phyloP scores from a whole-genome alignment of 805 yeast genomes.

The Wickerhamomyces pijperi region DNA sequence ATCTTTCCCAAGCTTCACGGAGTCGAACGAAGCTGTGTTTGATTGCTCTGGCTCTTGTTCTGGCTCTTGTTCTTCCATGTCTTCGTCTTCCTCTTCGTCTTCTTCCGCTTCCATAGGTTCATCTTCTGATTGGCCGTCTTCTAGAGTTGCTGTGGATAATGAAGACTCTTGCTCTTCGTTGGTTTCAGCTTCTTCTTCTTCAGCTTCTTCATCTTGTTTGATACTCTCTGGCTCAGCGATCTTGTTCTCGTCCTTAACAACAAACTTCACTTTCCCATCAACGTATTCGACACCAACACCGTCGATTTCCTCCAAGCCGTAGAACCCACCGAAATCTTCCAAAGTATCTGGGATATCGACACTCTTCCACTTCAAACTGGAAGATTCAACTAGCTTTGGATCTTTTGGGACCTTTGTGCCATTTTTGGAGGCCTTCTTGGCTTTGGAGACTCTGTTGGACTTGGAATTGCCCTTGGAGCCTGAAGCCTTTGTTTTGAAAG shows the following conservation, averaged over 20 bases:
- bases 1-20: constrained; percentile 24
- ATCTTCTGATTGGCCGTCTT: constrained; percentile 16
- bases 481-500: constrained; percentile 1
- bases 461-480: too few species aligned
- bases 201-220: constrained; percentile 7
- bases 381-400: constrained; percentile 29
- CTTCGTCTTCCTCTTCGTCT: constrained; percentile 10
- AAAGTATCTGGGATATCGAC: constrained; percentile 76
- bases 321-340: constrained; percentile 84
- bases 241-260: constrained; percentile 26
- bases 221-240: too few species aligned
- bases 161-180: constrained; percentile 12
- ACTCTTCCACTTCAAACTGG: constrained; percentile 61
- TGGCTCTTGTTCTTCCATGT: constrained; percentile 11
- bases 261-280: constrained; percentile 55
- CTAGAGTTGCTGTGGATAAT: too few species aligned
- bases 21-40: constrained; percentile 18
- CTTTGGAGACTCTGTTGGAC: not conserved
- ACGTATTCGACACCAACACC: constrained; percentile 78
- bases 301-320: constrained; percentile 87
- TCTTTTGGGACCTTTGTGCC: not conserved
- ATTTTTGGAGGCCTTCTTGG: constrained; percentile 2
- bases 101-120: constrained; percentile 7
- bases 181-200: constrained; percentile 13
- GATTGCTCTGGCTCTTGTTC: constrained; percentile 12